Conservation (phyloP, 2,329 filamentous ascomycete species). For the Diaporthe batatas region DNA sequence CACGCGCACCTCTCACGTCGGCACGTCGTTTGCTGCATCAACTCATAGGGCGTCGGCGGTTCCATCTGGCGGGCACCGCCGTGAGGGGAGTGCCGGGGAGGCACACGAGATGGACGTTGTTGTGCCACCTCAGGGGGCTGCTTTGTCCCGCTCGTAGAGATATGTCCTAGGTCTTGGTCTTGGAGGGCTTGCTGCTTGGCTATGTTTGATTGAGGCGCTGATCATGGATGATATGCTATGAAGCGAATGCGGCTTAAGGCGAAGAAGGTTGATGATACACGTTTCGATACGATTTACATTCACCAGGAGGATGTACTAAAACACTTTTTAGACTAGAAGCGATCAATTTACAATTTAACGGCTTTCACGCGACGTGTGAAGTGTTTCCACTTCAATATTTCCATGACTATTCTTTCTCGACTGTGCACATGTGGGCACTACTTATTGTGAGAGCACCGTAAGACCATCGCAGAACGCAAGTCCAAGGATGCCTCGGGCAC, state of each 20-base stretch:
- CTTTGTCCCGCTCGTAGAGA: constrained; percentile 11
- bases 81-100: constrained; percentile 11
- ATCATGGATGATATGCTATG: neutral
- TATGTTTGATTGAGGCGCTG: neutral
- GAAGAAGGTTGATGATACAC: neutral
- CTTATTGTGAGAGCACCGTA: too few relatives aligned
- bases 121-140: constrained; percentile 23
- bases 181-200: neutral
- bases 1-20: constrained; percentile 35
- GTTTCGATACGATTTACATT: constrained; percentile 9
- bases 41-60: constrained; percentile 32
- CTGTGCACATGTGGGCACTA: too few relatives aligned
- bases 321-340: neutral
- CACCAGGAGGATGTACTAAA: neutral
- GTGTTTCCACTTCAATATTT: neutral
- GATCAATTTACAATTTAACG: neutral
- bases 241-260: neutral
- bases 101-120: constrained; percentile 40
- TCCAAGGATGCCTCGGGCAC: too few relatives aligned
- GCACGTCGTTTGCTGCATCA: constrained; percentile 36
- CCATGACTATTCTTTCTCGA: too few relatives aligned
- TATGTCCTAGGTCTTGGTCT: too few relatives aligned
- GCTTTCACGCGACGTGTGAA: too few relatives aligned
- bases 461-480: too few relatives aligned
- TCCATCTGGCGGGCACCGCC: constrained; percentile 20